A percentile compares a stretch with the other conserved stretches of the same genome.
phyloP scores from a whole-genome alignment of 2,329 filamentous ascomycete species.

The Trichoderma atrobrunneum region DNA sequence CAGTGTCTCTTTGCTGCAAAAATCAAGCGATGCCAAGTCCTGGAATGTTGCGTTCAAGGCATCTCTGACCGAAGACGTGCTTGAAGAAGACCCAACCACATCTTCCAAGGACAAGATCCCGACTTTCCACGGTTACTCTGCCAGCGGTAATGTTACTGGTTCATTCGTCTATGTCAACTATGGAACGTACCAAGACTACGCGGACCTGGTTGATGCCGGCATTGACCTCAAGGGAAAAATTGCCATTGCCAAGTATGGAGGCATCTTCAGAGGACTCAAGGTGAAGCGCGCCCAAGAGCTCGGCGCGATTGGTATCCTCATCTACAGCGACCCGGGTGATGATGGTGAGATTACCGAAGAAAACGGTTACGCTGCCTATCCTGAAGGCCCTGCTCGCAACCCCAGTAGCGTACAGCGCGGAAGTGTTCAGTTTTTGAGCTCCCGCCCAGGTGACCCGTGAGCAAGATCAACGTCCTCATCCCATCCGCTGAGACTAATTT shows the following conservation, averaged over 20 bases:
- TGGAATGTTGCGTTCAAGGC: constrained; percentile 75
- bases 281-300: constrained; percentile 89
- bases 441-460: constrained; percentile 66
- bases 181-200: constrained; percentile 80
- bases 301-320: constrained; percentile 79
- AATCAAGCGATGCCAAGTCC: constrained; percentile 32
- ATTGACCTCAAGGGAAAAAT: constrained; percentile 80
- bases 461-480: constrained; percentile 7
- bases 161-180: constrained; percentile 89
- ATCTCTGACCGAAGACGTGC: constrained; percentile 75
- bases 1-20: constrained; percentile 62
- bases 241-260: constrained; percentile 80
- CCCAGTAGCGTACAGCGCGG: constrained; percentile 88
- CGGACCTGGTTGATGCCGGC: constrained; percentile 73
- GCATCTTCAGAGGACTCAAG: constrained; percentile 85
- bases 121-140: constrained; percentile 93
- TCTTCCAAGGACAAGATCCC: constrained; percentile 70
- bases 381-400: constrained; percentile 80
- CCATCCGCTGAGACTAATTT: not conserved
- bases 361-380: constrained; percentile 77
- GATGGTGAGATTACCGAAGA: constrained; percentile 78
- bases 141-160: constrained; percentile 85
- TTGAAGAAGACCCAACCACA: constrained; percentile 79
- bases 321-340: constrained; percentile 87
- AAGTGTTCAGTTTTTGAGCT: constrained; percentile 77